A percentile compares a stretch with the other conserved stretches of the same genome.
Evolutionary conservation across 257 asterid species (phyloP).

Genomic region (Solanum habrochaites): DNA sequence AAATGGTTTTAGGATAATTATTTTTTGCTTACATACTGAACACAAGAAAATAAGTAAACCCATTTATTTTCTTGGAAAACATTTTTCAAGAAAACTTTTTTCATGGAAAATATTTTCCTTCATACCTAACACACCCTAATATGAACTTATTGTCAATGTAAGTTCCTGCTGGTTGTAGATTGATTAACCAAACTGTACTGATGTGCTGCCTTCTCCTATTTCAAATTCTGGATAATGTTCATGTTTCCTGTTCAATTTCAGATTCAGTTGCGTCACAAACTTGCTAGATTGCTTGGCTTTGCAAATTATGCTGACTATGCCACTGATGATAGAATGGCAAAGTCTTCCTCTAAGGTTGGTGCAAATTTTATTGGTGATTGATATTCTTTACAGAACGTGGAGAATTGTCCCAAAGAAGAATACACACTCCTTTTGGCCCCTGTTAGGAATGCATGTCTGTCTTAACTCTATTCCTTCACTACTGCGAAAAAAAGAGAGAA

Average conservation of each 20-base stretch:
- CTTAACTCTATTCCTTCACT: not conserved
- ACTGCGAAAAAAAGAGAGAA: not conserved
- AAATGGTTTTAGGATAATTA: not conserved
- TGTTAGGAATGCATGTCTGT: not conserved
- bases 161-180: not conserved
- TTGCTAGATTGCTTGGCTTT: constrained; percentile 90
- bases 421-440: not conserved
- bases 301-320: constrained; percentile 75
- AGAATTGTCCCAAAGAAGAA: not conserved
- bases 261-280: constrained; percentile 77
- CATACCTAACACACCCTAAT: not conserved
- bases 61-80: not conserved
- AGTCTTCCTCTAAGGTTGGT: constrained; percentile 69
- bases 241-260: constrained; percentile 23
- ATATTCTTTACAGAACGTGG: not conserved
- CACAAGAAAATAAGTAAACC: not conserved
- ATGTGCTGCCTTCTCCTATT: not conserved
- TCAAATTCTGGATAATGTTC: not conserved
- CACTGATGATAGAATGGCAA: constrained; percentile 61
- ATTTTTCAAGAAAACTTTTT: not conserved
- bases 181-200: not conserved
- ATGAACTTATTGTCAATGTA: not conserved
- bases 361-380: constrained; percentile 1
- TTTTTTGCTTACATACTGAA: not conserved
- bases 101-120: not conserved